Percentiles rank a stretch among this genome's conserved stretches.
Conservation (phyloP, 805 yeast species). For the Candida tammaniensis region DNA sequence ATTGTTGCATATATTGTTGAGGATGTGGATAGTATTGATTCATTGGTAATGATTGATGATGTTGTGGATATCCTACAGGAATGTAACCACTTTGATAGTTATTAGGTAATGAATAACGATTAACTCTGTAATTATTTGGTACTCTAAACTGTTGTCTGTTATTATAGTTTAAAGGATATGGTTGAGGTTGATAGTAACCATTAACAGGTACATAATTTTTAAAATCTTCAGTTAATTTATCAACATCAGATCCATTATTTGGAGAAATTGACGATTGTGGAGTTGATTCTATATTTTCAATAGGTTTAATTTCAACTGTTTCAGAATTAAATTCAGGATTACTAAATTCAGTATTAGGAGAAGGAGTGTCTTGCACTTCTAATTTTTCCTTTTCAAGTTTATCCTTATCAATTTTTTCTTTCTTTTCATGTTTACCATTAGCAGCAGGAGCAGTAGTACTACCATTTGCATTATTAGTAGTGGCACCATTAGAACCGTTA, state of each 20-base stretch:
- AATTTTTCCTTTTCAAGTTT: constrained; percentile 10
- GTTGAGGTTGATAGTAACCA: constrained; percentile 12
- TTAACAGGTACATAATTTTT: constrained; percentile 7
- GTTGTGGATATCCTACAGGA: constrained; percentile 11
- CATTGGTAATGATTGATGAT: constrained; percentile 15
- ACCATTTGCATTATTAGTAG: constrained; percentile 18
- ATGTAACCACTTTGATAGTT: constrained; percentile 10
- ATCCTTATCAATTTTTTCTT: constrained; percentile 5
- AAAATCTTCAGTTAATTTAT: constrained; percentile 7
- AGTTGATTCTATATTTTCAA: constrained; percentile 5
- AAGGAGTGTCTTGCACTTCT: constrained; percentile 5
- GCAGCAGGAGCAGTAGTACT: constrained; percentile 24
- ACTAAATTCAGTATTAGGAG: constrained; percentile 1
- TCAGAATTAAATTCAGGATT: constrained; percentile 3
- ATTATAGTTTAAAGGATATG: constrained; percentile 10
- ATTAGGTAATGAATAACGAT: constrained; percentile 15
- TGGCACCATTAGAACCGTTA: background rate
- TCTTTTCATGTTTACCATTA: constrained; percentile 13
- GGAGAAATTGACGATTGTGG: constrained; percentile 4
- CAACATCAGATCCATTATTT: constrained; percentile 8
- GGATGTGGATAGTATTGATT: constrained; percentile 10
- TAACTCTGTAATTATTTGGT: constrained; percentile 10
- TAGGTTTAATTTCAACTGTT: background rate
- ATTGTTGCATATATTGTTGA: constrained; percentile 6
- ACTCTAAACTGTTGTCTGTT: constrained; percentile 12